Evolutionary conservation across 1,284 basidiomycete genomes (phyloP).

Genomic region (Meira nashicola): DNA sequence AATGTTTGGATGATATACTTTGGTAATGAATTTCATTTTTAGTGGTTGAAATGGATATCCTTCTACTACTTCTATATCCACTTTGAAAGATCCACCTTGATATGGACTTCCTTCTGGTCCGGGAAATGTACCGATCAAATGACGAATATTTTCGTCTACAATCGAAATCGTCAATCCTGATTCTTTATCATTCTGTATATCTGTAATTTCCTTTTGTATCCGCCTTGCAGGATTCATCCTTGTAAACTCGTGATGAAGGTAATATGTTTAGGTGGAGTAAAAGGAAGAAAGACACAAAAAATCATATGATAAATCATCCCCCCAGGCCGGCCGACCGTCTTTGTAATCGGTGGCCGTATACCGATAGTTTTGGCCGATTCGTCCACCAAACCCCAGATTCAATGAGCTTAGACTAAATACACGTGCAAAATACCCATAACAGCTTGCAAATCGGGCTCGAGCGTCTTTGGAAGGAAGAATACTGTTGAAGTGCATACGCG

Average conservation of each 20-base stretch:
- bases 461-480: too few relatives aligned
- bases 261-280: not conserved
- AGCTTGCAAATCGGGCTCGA: too few relatives aligned
- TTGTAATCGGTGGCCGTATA: too few relatives aligned
- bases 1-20: conserved; percentile 95
- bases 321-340: too few relatives aligned
- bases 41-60: conserved; percentile 90
- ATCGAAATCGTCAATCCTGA: conserved; percentile 79
- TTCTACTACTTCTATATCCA: conserved; percentile 91
- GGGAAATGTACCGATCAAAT: conserved; percentile 51
- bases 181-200: conserved; percentile 87
- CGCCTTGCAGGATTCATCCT: conserved; percentile 1
- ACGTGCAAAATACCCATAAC: too few relatives aligned
- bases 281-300: too few relatives aligned
- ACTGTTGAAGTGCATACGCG: too few relatives aligned
- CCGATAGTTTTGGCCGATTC: too few relatives aligned
- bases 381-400: too few relatives aligned
- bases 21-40: conserved; percentile 69
- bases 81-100: conserved; percentile 84
- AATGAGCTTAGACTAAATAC: too few relatives aligned
- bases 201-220: conserved; percentile 56
- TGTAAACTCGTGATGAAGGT: not conserved
- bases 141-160: conserved; percentile 60
- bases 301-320: too few relatives aligned
- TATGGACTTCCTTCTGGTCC: conserved; percentile 73